Conservation (phyloP, 352 stramenopile genomes). For the Pythium rishiriense region DNA sequence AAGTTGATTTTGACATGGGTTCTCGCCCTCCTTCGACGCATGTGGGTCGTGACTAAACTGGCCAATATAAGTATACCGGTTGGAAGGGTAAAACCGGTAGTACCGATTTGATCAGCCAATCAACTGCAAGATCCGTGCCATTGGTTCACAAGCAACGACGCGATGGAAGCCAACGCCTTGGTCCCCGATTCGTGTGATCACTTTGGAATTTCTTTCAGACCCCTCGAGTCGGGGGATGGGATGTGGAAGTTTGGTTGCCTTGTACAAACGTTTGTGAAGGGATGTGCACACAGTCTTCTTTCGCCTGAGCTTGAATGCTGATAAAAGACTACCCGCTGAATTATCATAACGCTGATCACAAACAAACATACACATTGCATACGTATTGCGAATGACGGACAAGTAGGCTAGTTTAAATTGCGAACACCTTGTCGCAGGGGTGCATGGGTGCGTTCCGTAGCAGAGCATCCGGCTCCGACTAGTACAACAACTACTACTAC, state of each 20-base stretch:
- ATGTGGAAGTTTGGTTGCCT: not conserved
- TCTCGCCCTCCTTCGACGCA: no score
- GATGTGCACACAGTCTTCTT: conserved; percentile 32
- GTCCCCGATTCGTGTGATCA: no score
- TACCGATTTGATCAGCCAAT: conserved; percentile 6
- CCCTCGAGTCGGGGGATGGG: no score
- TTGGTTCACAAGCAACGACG: conserved; percentile 8
- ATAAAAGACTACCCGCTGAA: conserved; percentile 29
- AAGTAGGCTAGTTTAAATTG: not conserved
- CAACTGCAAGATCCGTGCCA: not conserved
- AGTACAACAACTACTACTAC: no score
- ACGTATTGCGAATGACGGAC: not conserved
- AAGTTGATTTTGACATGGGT: conserved; percentile 9
- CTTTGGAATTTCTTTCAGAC: no score
- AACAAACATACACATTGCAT: conserved; percentile 4
- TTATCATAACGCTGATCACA: conserved; percentile 25
- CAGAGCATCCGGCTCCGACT: no score
- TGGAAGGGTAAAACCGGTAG: not conserved
- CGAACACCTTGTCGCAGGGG: no score
- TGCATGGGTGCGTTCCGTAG: no score
- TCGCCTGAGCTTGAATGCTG: conserved; percentile 28
- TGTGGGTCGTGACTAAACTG: no score
- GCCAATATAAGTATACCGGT: not conserved
- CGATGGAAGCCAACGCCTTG: no score
- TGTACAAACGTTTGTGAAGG: conserved; percentile 10